Conservation (phyloP, 805 yeast genomes). For the Metschnikowia borealis region DNA sequence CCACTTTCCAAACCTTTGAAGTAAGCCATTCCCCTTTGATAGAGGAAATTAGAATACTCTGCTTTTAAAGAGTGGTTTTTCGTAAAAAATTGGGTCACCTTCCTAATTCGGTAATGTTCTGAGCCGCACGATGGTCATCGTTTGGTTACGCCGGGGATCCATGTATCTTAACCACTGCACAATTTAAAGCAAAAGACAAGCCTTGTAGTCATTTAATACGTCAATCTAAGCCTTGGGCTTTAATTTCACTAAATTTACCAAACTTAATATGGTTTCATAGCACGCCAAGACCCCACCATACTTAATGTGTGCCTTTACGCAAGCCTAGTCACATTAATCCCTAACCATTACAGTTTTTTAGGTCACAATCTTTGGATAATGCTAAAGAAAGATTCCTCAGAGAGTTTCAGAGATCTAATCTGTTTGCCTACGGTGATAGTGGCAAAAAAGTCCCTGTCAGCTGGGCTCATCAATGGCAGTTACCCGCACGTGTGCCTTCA, state of each 20-base stretch:
- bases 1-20: not conserved
- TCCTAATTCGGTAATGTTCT: constrained; percentile 6
- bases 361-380: not conserved
- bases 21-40: not conserved
- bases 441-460: not conserved
- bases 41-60: too few relatives aligned
- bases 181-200: not conserved
- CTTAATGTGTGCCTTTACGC: not conserved
- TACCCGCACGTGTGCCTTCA: constrained; percentile 19
- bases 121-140: constrained; percentile 26
- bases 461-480: constrained; percentile 3
- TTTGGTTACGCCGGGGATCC: not conserved
- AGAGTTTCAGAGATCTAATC: too few relatives aligned
- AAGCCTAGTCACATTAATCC: not conserved
- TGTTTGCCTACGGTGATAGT: not conserved
- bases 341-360: too few relatives aligned
- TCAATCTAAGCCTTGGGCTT: not conserved
- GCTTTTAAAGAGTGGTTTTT: not conserved
- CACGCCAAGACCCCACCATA: not conserved
- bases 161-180: not conserved
- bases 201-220: not conserved
- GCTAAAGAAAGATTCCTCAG: not conserved
- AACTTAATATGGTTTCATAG: not conserved
- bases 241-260: not conserved
- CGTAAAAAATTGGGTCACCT: not conserved